Evolutionary conservation across 495 filamentous ascomycete genomes (phyloP).

Genomic region (Hypoxylon rickii): DNA sequence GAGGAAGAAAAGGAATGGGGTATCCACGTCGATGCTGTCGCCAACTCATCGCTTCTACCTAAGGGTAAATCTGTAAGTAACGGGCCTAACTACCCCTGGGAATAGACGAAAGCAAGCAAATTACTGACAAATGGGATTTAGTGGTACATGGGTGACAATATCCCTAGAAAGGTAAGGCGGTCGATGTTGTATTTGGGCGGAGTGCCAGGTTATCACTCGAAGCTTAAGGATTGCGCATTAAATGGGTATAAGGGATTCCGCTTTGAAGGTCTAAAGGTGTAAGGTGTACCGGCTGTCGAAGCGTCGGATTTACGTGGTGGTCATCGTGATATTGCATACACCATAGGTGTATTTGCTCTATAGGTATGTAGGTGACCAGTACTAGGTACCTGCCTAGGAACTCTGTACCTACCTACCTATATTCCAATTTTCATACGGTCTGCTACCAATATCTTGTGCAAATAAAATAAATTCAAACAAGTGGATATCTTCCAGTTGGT

Average conservation of each 20-base stretch:
- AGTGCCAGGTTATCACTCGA: conserved; percentile 35
- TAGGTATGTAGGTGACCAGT: conserved; percentile 1
- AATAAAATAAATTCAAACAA: too few relatives aligned
- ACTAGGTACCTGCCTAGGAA: too few relatives aligned
- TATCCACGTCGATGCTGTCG: conserved; percentile 15
- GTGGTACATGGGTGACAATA: conserved; percentile 53
- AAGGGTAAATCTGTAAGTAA: conserved; percentile 33
- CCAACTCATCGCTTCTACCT: conserved; percentile 31
- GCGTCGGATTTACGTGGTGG: too few relatives aligned
- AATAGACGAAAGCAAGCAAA: too few relatives aligned
- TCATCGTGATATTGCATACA: too few relatives aligned
- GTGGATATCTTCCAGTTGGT: too few relatives aligned
- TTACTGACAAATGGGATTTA: too few relatives aligned
- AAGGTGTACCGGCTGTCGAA: too few relatives aligned
- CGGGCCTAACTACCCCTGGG: too few relatives aligned
- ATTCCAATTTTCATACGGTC: too few relatives aligned
- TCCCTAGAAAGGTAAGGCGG: conserved; percentile 51
- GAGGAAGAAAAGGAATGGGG: conserved; percentile 16
- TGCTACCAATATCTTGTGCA: too few relatives aligned
- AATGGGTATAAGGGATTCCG: conserved; percentile 30
- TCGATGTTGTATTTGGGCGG: conserved; percentile 50
- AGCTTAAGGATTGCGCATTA: conserved; percentile 22
- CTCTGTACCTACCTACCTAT: too few relatives aligned
- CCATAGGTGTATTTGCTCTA: background rate
- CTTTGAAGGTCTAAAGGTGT: conserved; percentile 19